A percentile compares a stretch with the other conserved stretches of the same genome.
Evolutionary conservation across 2,329 filamentous ascomycete genomes (phyloP).

Genomic region (Falciphora oryzae): DNA sequence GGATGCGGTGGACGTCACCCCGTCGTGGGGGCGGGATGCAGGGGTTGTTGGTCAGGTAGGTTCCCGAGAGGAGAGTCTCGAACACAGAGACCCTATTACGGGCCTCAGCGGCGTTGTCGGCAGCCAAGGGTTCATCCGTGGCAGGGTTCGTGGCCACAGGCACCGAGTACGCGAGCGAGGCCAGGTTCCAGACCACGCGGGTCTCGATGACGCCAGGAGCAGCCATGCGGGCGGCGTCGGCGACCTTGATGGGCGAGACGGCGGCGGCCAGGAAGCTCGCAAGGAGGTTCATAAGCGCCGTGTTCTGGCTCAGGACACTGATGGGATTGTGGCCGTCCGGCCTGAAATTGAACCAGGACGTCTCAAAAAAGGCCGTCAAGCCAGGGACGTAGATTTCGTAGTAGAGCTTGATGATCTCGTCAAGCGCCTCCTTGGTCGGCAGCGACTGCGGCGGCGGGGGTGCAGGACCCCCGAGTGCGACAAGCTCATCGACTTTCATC

Average conservation of each 20-base stretch:
- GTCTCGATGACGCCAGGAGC: constrained; percentile 51
- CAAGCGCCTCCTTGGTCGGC: constrained; percentile 45
- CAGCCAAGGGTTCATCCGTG: constrained; percentile 35
- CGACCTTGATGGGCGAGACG: constrained; percentile 41
- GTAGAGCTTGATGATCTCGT: constrained; percentile 67
- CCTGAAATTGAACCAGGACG: constrained; percentile 67
- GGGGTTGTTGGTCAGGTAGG: constrained; percentile 54
- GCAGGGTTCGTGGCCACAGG: constrained; percentile 29
- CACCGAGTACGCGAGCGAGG: constrained; percentile 40
- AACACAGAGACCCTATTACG: constrained; percentile 68
- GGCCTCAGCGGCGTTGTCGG: constrained; percentile 58
- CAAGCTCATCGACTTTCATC: constrained; percentile 69
- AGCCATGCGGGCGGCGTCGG: constrained; percentile 44
- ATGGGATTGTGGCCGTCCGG: constrained; percentile 35
- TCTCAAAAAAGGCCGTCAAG: constrained; percentile 73
- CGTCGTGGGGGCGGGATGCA: constrained; percentile 44
- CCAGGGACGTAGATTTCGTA: constrained; percentile 67
- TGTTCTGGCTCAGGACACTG: constrained; percentile 44
- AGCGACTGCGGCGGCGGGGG: constrained; percentile 50
- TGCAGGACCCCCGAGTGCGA: constrained; percentile 54
- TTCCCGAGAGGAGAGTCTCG: constrained; percentile 70
- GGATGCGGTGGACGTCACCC: constrained; percentile 46
- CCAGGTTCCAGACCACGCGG: constrained; percentile 54
- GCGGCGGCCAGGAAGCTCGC: constrained; percentile 53
- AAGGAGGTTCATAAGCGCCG: constrained; percentile 59